Evolutionary conservation across 2,329 filamentous ascomycete genomes (phyloP).

Genomic region (Colletotrichum simmondsii): DNA sequence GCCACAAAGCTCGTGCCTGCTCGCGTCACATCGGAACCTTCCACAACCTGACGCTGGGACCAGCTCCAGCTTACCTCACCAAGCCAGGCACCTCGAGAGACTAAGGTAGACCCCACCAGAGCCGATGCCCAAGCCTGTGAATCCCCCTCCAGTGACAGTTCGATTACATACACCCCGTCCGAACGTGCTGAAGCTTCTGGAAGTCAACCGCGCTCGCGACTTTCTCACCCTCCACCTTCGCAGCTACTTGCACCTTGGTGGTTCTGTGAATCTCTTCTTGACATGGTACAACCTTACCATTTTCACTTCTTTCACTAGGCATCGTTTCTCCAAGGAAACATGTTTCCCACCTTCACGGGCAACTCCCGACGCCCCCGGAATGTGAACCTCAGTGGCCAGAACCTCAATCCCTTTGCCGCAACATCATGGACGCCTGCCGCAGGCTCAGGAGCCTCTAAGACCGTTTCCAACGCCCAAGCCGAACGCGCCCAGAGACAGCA

Average conservation of each 20-base stretch:
- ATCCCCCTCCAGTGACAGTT: slow-evolving; percentile 24
- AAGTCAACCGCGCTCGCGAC: slow-evolving; percentile 25
- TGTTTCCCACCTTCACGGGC: slow-evolving; percentile 95
- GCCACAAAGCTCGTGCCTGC: not conserved
- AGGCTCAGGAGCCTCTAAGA: slow-evolving; percentile 75
- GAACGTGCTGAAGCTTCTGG: slow-evolving; percentile 34
- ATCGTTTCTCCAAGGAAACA: slow-evolving; percentile 51
- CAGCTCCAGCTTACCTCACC: slow-evolving; percentile 19
- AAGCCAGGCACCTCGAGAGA: not conserved
- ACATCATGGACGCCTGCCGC: slow-evolving; percentile 66
- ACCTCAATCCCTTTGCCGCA: slow-evolving; percentile 81
- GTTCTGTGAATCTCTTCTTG: not conserved
- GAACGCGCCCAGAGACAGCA: slow-evolving; percentile 84
- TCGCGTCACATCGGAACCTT: slow-evolving; percentile 23
- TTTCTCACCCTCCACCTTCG: not conserved
- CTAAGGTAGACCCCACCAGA: slow-evolving; percentile 4
- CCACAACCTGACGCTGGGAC: slow-evolving; percentile 14
- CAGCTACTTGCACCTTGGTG: not conserved
- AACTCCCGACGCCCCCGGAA: slow-evolving; percentile 86
- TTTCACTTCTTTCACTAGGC: not conserved
- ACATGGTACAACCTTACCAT: slow-evolving; percentile 14
- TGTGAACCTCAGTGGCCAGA: slow-evolving; percentile 92
- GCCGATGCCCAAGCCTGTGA: slow-evolving; percentile 18
- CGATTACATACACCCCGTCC: slow-evolving; percentile 33
- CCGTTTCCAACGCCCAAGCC: slow-evolving; percentile 86